phyloP scores from a whole-genome alignment of 345 rosid genomes.

The Corymbia maculata region DNA sequence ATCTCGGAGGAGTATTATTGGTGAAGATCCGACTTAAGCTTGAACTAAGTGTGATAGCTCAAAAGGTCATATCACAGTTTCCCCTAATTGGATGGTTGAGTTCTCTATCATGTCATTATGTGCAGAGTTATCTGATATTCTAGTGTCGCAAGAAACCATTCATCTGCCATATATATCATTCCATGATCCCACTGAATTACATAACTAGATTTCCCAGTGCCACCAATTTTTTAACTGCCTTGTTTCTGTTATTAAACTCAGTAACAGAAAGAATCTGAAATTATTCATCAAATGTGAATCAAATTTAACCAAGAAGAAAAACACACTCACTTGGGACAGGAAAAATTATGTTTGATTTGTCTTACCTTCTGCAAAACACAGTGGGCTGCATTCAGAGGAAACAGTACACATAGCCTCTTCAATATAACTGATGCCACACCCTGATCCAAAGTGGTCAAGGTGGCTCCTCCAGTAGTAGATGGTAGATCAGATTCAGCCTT shows the following conservation, averaged over 20 bases:
- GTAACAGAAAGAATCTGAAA: neutral
- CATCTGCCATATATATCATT: neutral
- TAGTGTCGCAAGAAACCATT: neutral
- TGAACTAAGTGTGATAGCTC: neutral
- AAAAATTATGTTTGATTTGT: neutral
- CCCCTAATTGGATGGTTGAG: neutral
- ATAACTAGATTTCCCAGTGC: neutral
- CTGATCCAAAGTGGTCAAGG: slow-evolving; percentile 29
- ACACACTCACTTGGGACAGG: neutral
- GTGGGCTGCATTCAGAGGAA: slow-evolving; percentile 47
- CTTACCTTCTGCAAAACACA: slow-evolving; percentile 46
- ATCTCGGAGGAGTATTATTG: neutral
- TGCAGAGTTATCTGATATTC: neutral
- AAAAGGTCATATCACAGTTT: neutral
- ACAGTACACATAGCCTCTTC: slow-evolving; percentile 49
- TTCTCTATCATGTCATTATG: neutral
- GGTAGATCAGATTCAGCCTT: slow-evolving; percentile 7
- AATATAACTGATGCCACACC: slow-evolving; percentile 28
- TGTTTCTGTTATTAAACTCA: neutral
- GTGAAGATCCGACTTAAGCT: neutral
- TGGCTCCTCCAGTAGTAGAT: slow-evolving; percentile 17
- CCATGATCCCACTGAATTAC: neutral
- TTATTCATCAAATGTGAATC: neutral
- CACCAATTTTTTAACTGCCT: neutral
- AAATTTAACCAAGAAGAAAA: neutral